Conservation (phyloP, 2,329 filamentous ascomycete genomes). For the Fusarium oxysporum region DNA sequence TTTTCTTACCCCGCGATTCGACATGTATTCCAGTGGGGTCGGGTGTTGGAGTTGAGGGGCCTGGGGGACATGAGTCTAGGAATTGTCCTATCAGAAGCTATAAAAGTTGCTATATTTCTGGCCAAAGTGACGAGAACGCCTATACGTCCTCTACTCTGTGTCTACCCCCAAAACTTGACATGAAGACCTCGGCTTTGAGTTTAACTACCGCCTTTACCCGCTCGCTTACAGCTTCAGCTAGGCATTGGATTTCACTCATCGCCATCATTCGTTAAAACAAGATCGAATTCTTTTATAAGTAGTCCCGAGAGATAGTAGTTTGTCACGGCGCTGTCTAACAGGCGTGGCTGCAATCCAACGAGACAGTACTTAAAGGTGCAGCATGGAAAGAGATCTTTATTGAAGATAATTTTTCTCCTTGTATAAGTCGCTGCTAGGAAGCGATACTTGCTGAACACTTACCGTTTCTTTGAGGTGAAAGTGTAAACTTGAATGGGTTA, state of each 20-base stretch:
- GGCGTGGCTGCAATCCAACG: not conserved
- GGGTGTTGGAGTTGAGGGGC: not conserved
- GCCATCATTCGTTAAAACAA: not conserved
- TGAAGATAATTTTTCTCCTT: not conserved
- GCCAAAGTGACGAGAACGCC: slow-evolving; percentile 18
- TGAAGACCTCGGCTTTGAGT: not conserved
- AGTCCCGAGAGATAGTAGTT: not conserved
- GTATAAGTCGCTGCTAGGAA: not conserved
- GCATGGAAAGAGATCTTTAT: not conserved
- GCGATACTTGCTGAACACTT: not conserved
- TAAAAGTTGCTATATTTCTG: slow-evolving; percentile 26
- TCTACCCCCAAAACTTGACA: not conserved
- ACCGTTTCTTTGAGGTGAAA: not conserved
- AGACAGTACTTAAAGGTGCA: not conserved
- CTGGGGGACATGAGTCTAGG: not conserved
- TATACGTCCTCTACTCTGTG: not conserved
- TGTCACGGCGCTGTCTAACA: not conserved
- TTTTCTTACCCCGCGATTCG: slow-evolving; percentile 31
- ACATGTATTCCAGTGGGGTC: not conserved
- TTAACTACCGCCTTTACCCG: not conserved
- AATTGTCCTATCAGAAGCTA: slow-evolving; percentile 29
- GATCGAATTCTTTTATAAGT: not conserved
- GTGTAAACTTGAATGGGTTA: not conserved
- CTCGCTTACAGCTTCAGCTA: not conserved
- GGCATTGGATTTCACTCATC: not conserved